A percentile compares a stretch with the other conserved stretches of the same genome.
phyloP scores from a whole-genome alignment of 441 rosid species.

The Biscutella auriculata region DNA sequence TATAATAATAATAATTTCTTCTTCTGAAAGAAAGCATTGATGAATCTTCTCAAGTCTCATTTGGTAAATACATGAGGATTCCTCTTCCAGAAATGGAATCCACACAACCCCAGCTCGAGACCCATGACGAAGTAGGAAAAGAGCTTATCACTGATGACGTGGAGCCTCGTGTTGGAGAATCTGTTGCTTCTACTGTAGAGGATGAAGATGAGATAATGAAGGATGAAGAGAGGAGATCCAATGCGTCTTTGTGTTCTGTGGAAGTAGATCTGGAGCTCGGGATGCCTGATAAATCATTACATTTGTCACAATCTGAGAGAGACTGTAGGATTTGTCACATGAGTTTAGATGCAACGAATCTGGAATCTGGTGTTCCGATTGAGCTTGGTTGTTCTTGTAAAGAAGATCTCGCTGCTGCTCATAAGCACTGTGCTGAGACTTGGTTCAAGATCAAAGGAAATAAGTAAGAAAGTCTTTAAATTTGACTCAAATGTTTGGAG shows the following conservation, averaged over 20 bases:
- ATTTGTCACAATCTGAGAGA: conserved; percentile 23
- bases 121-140: not conserved
- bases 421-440: conserved; percentile 39
- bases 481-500: too few species aligned
- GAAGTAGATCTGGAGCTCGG: conserved; percentile 38
- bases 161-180: not conserved
- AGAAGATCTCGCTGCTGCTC: conserved; percentile 42
- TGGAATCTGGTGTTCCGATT: conserved; percentile 29
- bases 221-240: conserved; percentile 24
- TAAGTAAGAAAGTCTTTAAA: conserved; percentile 18
- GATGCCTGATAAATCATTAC: conserved; percentile 1
- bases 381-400: conserved; percentile 45
- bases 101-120: conserved; percentile 25
- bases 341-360: conserved; percentile 29
- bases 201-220: conserved; percentile 24
- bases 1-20: not conserved
- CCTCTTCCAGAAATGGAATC: conserved; percentile 35
- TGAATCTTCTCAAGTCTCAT: conserved; percentile 3
- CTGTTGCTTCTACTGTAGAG: not conserved
- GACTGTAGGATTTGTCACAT: conserved; percentile 47
- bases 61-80: conserved; percentile 13
- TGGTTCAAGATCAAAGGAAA: conserved; percentile 43
- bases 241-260: conserved; percentile 22
- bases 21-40: conserved; percentile 9
- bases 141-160: not conserved